A percentile compares a stretch with the other conserved stretches of the same genome.
phyloP scores from a whole-genome alignment of 2,329 filamentous ascomycete species.

The Talaromyces atroroseus region DNA sequence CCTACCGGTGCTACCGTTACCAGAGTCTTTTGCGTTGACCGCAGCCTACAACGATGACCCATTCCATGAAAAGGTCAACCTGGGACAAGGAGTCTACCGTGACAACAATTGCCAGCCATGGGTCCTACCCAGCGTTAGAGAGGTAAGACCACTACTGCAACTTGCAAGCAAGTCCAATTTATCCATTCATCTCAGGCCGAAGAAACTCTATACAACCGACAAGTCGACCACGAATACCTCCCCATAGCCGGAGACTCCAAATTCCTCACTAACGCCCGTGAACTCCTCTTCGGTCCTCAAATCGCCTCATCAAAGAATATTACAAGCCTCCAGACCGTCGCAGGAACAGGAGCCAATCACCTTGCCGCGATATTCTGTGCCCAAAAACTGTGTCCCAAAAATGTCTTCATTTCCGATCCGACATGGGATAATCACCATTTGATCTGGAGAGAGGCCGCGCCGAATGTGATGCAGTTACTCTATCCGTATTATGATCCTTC shows the following conservation, averaged over 20 bases:
- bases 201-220: conserved; percentile 59
- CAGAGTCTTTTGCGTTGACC: conserved; percentile 21
- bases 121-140: conserved; percentile 35
- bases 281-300: conserved; percentile 68
- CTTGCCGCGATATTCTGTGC: conserved; percentile 61
- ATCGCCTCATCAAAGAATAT: conserved; percentile 28
- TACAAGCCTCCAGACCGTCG: conserved; percentile 80
- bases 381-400: conserved; percentile 65
- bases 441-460: conserved; percentile 56
- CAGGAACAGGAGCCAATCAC: conserved; percentile 86
- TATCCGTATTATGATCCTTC: conserved; percentile 70
- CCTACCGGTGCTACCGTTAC: conserved; percentile 1
- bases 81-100: conserved; percentile 38
- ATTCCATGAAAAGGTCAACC: conserved; percentile 32
- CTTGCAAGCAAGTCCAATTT: background rate
- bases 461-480: conserved; percentile 60
- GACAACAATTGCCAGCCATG: conserved; percentile 34
- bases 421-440: conserved; percentile 95
- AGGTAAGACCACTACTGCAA: conserved; percentile 3
- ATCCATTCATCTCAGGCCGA: conserved; percentile 25
- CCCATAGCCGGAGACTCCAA: conserved; percentile 74
- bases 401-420: conserved; percentile 79
- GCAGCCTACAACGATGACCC: conserved; percentile 21
- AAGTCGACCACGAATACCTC: conserved; percentile 75
- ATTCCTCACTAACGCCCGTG: conserved; percentile 75